phyloP scores from a whole-genome alignment of 2,329 filamentous ascomycete genomes.

The Ceratocystis alfenasii region DNA sequence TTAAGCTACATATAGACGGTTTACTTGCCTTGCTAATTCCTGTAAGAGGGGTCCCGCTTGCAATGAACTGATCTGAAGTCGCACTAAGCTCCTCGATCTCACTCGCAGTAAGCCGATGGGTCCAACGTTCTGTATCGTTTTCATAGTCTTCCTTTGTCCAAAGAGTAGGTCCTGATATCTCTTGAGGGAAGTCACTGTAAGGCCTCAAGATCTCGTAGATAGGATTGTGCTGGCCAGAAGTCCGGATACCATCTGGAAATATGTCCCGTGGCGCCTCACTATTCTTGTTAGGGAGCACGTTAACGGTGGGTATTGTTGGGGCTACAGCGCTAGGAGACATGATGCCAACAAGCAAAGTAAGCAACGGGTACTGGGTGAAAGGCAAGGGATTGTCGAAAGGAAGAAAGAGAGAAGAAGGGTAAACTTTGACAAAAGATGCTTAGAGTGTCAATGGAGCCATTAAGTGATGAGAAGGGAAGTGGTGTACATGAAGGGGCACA shows the following conservation, averaged over 20 bases:
- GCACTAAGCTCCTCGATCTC: conserved; percentile 56
- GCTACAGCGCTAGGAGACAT: conserved; percentile 16
- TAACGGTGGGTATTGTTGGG: background rate
- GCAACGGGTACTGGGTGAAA: background rate
- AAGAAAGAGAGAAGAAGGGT: background rate
- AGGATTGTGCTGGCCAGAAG: conserved; percentile 59
- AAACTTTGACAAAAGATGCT: too few species aligned
- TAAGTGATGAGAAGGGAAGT: too few species aligned
- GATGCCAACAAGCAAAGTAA: background rate
- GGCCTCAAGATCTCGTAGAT: conserved; percentile 52
- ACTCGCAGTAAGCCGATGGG: conserved; percentile 52
- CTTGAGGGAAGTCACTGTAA: conserved; percentile 57
- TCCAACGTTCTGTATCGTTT: conserved; percentile 55
- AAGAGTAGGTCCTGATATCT: conserved; percentile 59
- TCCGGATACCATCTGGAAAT: conserved; percentile 40
- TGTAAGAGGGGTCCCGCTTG: conserved; percentile 52
- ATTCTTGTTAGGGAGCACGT: conserved; percentile 25
- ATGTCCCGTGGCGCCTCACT: conserved; percentile 30
- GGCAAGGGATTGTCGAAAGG: background rate
- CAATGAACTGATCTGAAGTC: conserved; percentile 58
- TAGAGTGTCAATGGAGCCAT: too few species aligned
- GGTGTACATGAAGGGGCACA: background rate
- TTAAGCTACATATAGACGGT: background rate
- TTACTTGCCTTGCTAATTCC: conserved; percentile 41
- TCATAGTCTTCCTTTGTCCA: conserved; percentile 58